Conservation (phyloP, 352 stramenopile genomes). For the Pythium brachiatum region DNA sequence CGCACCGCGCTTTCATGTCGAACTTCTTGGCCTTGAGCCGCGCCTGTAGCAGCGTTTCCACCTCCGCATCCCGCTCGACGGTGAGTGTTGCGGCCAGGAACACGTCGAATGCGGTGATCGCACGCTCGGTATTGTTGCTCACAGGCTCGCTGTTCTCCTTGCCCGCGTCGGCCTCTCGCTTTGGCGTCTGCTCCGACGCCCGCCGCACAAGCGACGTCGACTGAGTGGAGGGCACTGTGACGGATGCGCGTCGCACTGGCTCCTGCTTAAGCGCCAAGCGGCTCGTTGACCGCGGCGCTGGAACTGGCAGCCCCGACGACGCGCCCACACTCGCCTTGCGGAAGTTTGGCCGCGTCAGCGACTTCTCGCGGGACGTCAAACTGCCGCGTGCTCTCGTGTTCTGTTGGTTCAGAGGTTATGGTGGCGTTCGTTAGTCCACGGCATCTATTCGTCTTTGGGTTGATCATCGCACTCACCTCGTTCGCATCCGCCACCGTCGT, state of each 20-base stretch:
- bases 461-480: conserved; percentile 4
- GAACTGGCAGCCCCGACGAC: background rate
- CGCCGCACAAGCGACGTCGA: conserved; percentile 4
- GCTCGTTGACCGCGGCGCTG: conserved; percentile 13
- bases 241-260: conserved; percentile 15
- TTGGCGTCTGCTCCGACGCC: background rate
- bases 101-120: background rate
- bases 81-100: conserved; percentile 23
- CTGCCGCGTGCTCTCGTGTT: conserved; percentile 15
- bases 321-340: conserved; percentile 14
- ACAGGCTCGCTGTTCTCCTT: conserved; percentile 21
- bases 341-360: conserved; percentile 15
- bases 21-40: conserved; percentile 70
- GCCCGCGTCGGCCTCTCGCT: conserved; percentile 2
- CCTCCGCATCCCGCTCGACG: conserved; percentile 31
- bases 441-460: background rate
- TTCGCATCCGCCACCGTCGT: conserved; percentile 4
- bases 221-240: conserved; percentile 8
- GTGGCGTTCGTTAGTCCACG: background rate
- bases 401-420: background rate
- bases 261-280: conserved; percentile 24
- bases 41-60: conserved; percentile 56
- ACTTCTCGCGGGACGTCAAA: conserved; percentile 19
- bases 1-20: conserved; percentile 48
- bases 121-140: background rate